Conservation (phyloP, 768 basidiomycete species). For the Boletellus emodensis region DNA sequence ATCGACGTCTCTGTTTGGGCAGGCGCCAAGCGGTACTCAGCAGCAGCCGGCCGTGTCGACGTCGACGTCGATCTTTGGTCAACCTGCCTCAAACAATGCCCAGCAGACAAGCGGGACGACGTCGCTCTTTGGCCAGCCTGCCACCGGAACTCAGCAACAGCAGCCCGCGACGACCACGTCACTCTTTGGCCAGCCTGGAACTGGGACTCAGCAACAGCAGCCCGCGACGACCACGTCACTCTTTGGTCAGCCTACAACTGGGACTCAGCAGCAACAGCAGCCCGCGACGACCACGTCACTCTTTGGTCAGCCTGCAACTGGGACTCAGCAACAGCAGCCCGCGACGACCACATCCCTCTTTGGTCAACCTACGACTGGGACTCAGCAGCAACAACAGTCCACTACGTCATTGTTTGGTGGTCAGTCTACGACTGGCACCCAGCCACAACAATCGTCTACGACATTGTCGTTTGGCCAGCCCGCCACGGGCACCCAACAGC, state of each 20-base stretch:
- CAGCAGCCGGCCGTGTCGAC: not conserved
- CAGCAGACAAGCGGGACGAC: not conserved
- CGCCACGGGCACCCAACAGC: slow-evolving; percentile 31
- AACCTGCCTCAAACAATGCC: not conserved
- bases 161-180: slow-evolving; percentile 28
- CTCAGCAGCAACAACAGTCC: slow-evolving; percentile 21
- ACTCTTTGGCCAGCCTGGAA: slow-evolving; percentile 19
- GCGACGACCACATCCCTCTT: slow-evolving; percentile 29
- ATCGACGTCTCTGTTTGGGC: slow-evolving; percentile 13
- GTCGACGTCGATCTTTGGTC: slow-evolving; percentile 26
- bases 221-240: slow-evolving; percentile 20
- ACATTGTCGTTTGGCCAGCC: slow-evolving; percentile 28
- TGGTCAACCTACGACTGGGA: slow-evolving; percentile 28
- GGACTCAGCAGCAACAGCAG: slow-evolving; percentile 16
- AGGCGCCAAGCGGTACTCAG: slow-evolving; percentile 9
- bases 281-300: slow-evolving; percentile 9
- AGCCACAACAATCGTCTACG: slow-evolving; percentile 18
- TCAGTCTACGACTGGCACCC: slow-evolving; percentile 5
- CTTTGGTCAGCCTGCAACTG: slow-evolving; percentile 31
- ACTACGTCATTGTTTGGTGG: slow-evolving; percentile 26
- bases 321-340: slow-evolving; percentile 15
- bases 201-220: slow-evolving; percentile 26
- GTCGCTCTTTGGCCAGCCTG: slow-evolving; percentile 32
- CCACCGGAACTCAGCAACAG: slow-evolving; percentile 30
- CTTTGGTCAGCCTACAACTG: slow-evolving; percentile 20